Percentiles rank a stretch among this genome's conserved stretches.
Conservation (phyloP, 352 stramenopile genomes). For the Phytophthora nicotianae region DNA sequence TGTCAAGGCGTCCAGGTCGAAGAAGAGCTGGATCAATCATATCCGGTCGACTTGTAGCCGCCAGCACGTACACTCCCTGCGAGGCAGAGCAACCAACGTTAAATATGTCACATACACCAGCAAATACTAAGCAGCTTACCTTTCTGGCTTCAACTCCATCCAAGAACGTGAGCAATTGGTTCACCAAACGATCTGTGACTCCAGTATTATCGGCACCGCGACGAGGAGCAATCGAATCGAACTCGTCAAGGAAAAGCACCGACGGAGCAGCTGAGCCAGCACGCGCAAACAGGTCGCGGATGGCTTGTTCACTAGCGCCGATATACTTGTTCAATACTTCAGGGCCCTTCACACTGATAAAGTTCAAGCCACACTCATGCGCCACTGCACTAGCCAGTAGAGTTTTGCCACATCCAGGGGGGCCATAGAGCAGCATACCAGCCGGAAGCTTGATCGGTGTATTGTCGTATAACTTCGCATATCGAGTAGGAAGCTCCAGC, state of each 20-base stretch:
- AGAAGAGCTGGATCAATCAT: constrained; percentile 97
- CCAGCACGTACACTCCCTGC: constrained; percentile 93
- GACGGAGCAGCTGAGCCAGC: constrained; percentile 79
- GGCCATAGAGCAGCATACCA: constrained; percentile 90
- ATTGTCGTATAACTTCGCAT: constrained; percentile 82
- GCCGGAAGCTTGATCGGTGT: constrained; percentile 84
- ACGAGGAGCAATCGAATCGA: constrained; percentile 95
- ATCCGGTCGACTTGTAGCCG: constrained; percentile 95
- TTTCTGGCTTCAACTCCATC: constrained; percentile 94
- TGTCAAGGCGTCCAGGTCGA: constrained; percentile 94
- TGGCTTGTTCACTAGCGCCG: constrained; percentile 89
- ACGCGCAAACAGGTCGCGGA: constrained; percentile 86
- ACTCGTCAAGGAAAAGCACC: constrained; percentile 90
- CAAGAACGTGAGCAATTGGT: constrained; percentile 98
- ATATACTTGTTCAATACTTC: constrained; percentile 93
- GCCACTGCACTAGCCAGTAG: constrained; percentile 87
- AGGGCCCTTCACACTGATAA: constrained; percentile 91
- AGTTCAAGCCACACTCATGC: constrained; percentile 88
- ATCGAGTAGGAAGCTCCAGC: constrained; percentile 83
- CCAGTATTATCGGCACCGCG: constrained; percentile 94
- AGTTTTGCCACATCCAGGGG: constrained; percentile 92
- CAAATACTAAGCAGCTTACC: constrained; percentile 30
- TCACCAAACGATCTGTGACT: constrained; percentile 97
- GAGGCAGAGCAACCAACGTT: constrained; percentile 8
- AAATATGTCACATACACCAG: neutral